Base-by-base conservation (phyloP, 129 eudicot species). In the Artemisia argyi region DNA sequence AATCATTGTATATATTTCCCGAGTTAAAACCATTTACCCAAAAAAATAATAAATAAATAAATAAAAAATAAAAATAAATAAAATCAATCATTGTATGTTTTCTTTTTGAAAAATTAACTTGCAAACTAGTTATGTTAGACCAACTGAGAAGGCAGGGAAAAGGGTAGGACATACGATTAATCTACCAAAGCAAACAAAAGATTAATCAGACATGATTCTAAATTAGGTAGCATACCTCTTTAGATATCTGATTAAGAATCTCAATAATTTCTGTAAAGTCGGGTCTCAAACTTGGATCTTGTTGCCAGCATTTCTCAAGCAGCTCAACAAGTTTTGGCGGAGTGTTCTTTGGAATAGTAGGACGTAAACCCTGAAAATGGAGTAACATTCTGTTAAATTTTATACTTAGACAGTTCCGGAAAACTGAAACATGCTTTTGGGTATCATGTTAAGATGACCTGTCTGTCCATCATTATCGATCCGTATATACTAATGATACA, bases 271-370 rank as follows among this genome's bases (percentile, higher is more conserved):
- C 99, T 24, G 91, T 60, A 32, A 94, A 94, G 79, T 94, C 96
- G 0, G 99, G 99, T 88, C 99, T 90, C 77, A 83, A 56, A 62
- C 81, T 72, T 49, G 97, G 97, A 69, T 94, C 97, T 78, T 87
- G 93, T 77, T 86, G 94, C 99, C 99, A 94, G 88, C 99, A 90
- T 83, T 79, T 90, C 81, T 90, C 96, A 49, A 94, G 99, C 84
- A 94, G 83, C 78, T 88, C 91, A 30, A 79, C 49, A 54, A 94
- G 91, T 79, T 81, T 94, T 66, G 97, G 91, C 26, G 77, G 89
- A 72, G 96, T 90, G 76, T 88, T 80, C 75, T 90, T 94, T 2
- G 97, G 98, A 61, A 90, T 90, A n/a, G 87, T 88, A 19, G 98
- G 98, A 7, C 98, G 90, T 65, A 94, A 80, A 24, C 93, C 91